These are phyloP conservation scores for Leucaena leucocephala DNA, from an alignment of 306 rosid genomes.

Conservation along the genomic window DNA sequence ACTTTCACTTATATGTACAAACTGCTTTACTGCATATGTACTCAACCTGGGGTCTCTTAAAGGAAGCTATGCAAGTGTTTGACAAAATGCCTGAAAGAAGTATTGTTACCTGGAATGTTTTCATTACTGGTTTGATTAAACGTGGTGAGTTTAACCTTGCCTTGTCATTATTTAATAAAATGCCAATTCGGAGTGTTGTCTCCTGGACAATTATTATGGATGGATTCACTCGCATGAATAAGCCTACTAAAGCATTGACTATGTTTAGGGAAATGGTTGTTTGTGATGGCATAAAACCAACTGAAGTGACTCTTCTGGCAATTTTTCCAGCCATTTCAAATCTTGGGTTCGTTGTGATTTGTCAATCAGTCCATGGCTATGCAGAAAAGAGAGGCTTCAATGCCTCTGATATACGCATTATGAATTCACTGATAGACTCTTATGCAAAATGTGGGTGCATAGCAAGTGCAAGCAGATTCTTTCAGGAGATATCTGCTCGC, in stretches of 20 bases:
- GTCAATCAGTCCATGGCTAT: slow-evolving; percentile 63
- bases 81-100: slow-evolving; percentile 57
- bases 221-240: slow-evolving; percentile 52
- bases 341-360: slow-evolving; percentile 59
- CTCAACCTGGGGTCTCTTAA: slow-evolving; percentile 48
- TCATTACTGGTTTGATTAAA: slow-evolving; percentile 58
- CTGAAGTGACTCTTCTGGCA: slow-evolving; percentile 62
- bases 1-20: slow-evolving; percentile 60
- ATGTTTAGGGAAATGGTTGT: slow-evolving; percentile 63
- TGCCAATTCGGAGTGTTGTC: slow-evolving; percentile 61
- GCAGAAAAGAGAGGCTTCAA: slow-evolving; percentile 72
- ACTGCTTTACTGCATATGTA: slow-evolving; percentile 61
- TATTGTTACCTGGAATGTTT: slow-evolving; percentile 71
- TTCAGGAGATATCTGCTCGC: slow-evolving; percentile 50
- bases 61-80: slow-evolving; percentile 55
- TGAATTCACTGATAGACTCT: slow-evolving; percentile 64
- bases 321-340: slow-evolving; percentile 62
- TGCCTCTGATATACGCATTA: slow-evolving; percentile 53
- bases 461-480: slow-evolving; percentile 51
- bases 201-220: slow-evolving; percentile 80
- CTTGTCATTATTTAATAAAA: slow-evolving; percentile 51
- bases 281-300: slow-evolving; percentile 53
- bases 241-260: slow-evolving; percentile 51
- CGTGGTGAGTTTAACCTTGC: slow-evolving; percentile 65
- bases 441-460: slow-evolving; percentile 84